phyloP scores from a whole-genome alignment of 2,329 filamentous ascomycete species.

The Trichophyton verrucosum region DNA sequence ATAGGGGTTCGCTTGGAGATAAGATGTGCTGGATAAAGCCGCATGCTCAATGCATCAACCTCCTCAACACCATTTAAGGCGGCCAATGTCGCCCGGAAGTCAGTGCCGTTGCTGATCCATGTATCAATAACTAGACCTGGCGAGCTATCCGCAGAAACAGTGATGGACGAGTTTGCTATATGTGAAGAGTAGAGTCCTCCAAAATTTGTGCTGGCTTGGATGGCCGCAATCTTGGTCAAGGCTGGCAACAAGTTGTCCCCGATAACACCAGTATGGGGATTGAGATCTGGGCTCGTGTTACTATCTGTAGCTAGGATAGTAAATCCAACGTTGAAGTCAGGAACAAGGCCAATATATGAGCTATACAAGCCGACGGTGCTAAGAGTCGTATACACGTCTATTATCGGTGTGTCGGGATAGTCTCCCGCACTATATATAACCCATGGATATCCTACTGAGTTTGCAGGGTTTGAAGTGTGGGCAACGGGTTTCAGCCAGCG shows the following conservation, averaged over 20 bases:
- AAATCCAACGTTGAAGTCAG: conserved; percentile 26
- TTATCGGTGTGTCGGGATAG: conserved; percentile 15
- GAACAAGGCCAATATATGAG: conserved; percentile 23
- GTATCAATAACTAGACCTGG: conserved; percentile 9
- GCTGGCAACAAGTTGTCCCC: conserved; percentile 17
- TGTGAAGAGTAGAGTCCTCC: conserved; percentile 18
- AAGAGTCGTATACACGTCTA: conserved; percentile 28
- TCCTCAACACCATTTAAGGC: conserved; percentile 7
- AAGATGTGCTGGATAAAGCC: conserved; percentile 10
- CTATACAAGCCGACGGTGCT: conserved; percentile 25
- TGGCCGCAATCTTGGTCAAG: conserved; percentile 19
- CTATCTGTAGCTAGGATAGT: conserved; percentile 21
- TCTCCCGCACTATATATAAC: conserved; percentile 23
- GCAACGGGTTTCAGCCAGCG: conserved; percentile 33
- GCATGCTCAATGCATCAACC: conserved; percentile 13
- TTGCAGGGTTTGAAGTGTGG: conserved; percentile 24
- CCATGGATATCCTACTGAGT: conserved; percentile 28
- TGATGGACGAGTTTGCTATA: conserved; percentile 5
- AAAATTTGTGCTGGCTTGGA: conserved; percentile 18
- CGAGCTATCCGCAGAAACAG: conserved; percentile 11
- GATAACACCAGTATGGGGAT: conserved; percentile 21
- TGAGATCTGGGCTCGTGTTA: conserved; percentile 13
- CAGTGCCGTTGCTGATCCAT: conserved; percentile 15
- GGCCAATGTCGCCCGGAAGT: conserved; percentile 12
- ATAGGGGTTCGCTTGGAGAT: conserved; percentile 4